phyloP scores from a whole-genome alignment of 148 eudicot genomes.

The Vaccinium vitisidaea region DNA sequence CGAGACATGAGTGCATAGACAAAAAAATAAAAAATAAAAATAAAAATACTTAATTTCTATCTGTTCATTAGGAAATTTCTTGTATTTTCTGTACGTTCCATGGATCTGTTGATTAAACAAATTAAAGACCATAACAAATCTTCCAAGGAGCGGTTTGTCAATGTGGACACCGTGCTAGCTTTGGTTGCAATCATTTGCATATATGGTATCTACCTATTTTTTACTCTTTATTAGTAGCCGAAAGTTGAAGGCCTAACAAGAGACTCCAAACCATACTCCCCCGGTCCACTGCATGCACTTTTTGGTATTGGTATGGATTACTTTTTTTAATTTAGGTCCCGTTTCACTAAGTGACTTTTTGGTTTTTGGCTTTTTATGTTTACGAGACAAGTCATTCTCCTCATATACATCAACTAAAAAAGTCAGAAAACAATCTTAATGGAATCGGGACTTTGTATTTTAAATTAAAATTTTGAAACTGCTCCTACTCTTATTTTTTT shows the following conservation, averaged over 20 bases:
- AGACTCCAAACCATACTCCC: neutral
- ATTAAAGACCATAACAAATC: neutral
- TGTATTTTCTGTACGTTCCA: neutral
- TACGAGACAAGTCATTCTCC: too few species aligned
- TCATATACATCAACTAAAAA: too few species aligned
- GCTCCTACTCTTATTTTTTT: too few species aligned
- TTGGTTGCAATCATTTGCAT: neutral
- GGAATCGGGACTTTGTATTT: too few species aligned
- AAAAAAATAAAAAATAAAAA: too few species aligned
- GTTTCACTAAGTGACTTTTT: too few species aligned
- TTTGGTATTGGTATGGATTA: neutral
- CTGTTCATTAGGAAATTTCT: neutral
- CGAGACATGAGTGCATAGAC: neutral
- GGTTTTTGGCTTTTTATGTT: too few species aligned
- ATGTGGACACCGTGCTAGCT: constrained; percentile 1
- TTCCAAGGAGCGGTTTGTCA: neutral
- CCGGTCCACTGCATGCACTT: neutral
- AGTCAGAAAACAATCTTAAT: too few species aligned
- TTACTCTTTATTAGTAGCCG: constrained; percentile 2
- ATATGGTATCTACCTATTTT: neutral
- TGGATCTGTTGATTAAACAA: neutral
- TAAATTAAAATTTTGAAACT: too few species aligned
- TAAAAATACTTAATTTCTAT: neutral
- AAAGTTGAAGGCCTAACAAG: neutral
- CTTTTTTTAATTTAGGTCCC: too few species aligned